Base-by-base conservation (phyloP, 2,329 filamentous ascomycete genomes). In the Pseudogymnoascus sp. region DNA sequence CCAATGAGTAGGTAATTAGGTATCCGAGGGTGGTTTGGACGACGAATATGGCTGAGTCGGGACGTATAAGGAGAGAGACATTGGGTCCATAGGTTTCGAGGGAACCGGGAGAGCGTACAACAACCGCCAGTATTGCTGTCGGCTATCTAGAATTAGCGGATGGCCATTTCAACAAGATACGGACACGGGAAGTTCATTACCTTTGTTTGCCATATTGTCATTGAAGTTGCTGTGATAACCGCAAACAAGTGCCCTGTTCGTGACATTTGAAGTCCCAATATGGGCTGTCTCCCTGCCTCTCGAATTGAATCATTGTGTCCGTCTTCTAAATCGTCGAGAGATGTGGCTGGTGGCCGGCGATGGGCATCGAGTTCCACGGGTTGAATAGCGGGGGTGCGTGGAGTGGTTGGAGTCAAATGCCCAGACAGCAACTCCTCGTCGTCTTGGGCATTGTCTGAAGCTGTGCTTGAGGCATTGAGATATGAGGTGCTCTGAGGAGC, bases 141-240 rank as follows among this genome's bases (percentile, higher is more conserved):
- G 94, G 94, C 89, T 96, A 72, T 59, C 64, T 60, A 70, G 15
- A 14, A 53, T 53, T 53, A 53, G 47, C 47, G 15, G 25, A 33
- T 33, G 47, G 47, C 4, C 28, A 33, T 61, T 60, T 38, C 22
- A 30, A 50, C 20, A 36, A 59, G 22, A 33, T 35, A 60, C 25
- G 57, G 15, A 22, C 18, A 20, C 43, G 18, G 57, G 33, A 59
- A 57, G 53, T 30, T 43, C 69, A 79, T 63, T 80, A 91, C 91
- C 82, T 93, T 93, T 61, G 90, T 93, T 76, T 99, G 94, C 94
- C 94, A 99, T 66, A 99, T 82, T n/a, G 89, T 91, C 73, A 99
- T 84, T 11, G 89, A 89, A 1, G 89, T 89, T 4, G 83, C 78
- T 0, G 93, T 97, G 70, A 97, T 90, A 53, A 91, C 91, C 59